phyloP scores from a whole-genome alignment of 2,329 filamentous ascomycete species.

The Cercospora citrullina region DNA sequence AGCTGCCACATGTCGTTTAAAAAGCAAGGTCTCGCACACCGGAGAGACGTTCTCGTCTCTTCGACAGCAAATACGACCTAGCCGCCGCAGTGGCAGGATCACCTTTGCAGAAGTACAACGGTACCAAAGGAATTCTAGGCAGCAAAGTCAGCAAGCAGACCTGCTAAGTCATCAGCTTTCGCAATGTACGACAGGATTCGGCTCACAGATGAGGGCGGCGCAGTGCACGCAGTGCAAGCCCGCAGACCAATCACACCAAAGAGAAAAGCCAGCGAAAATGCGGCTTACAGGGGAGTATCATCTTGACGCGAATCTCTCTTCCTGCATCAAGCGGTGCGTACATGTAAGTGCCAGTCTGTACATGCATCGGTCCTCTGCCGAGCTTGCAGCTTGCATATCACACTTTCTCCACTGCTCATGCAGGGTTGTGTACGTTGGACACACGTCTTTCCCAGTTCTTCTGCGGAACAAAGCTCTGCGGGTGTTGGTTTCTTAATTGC shows the following conservation, averaged over 20 bases:
- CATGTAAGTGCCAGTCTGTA: background rate
- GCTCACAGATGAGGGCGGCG: background rate
- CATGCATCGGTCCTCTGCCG: background rate
- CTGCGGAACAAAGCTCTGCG: background rate
- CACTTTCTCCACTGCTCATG: background rate
- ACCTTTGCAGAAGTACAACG: background rate
- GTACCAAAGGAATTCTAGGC: background rate
- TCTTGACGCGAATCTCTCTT: background rate
- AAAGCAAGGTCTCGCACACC: background rate
- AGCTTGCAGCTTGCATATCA: background rate
- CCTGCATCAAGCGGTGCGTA: background rate
- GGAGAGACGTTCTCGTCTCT: background rate
- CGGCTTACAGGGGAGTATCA: background rate
- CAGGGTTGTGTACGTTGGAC: background rate
- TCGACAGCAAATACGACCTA: background rate
- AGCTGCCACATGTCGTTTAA: background rate
- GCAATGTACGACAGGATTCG: background rate
- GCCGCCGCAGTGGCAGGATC: background rate
- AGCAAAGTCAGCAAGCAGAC: slow-evolving; percentile 5
- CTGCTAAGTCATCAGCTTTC: slow-evolving; percentile 1
- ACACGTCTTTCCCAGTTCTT: slow-evolving; percentile 1
- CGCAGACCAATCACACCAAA: background rate
- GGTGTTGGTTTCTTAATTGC: background rate
- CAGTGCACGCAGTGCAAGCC: background rate
- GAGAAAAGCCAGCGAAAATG: background rate